These are phyloP conservation scores for Beauveria australis DNA, from an alignment of 2,329 filamentous ascomycete species.

Conservation along the genomic window DNA sequence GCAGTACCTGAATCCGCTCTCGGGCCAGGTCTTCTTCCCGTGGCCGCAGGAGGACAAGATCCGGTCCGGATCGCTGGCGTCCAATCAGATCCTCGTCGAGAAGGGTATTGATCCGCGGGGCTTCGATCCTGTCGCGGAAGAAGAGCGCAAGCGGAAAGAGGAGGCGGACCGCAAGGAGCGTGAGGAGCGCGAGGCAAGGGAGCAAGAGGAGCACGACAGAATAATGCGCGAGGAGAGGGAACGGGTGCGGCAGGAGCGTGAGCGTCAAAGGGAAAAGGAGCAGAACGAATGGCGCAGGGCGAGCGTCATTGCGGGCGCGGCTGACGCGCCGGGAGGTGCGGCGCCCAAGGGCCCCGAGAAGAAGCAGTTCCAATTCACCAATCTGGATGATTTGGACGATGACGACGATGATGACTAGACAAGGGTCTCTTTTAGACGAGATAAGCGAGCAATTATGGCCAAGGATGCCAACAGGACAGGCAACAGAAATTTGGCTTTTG, in stretches of 20 bases:
- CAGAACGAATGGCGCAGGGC: slow-evolving; percentile 33
- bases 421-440: not conserved
- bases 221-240: slow-evolving; percentile 31
- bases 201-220: slow-evolving; percentile 38
- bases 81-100: slow-evolving; percentile 53
- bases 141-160: slow-evolving; percentile 41
- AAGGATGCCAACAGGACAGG: not conserved
- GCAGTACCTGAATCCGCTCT: slow-evolving; percentile 46
- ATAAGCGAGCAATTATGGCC: slow-evolving; percentile 7
- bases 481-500: not conserved
- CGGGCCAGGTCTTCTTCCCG: slow-evolving; percentile 58
- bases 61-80: slow-evolving; percentile 57
- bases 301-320: slow-evolving; percentile 23
- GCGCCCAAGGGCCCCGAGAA: slow-evolving; percentile 27
- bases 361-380: slow-evolving; percentile 50
- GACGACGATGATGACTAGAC: slow-evolving; percentile 32
- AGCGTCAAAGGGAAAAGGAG: slow-evolving; percentile 34
- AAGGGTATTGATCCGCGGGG: slow-evolving; percentile 52
- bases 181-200: slow-evolving; percentile 39
- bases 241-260: slow-evolving; percentile 31
- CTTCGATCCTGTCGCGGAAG: slow-evolving; percentile 49
- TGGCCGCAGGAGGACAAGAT: slow-evolving; percentile 70
- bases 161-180: slow-evolving; percentile 40
- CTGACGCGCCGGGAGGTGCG: slow-evolving; percentile 18
- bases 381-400: slow-evolving; percentile 44